Conservation (phyloP, 345 rosid genomes). For the Syzygium jambos region DNA sequence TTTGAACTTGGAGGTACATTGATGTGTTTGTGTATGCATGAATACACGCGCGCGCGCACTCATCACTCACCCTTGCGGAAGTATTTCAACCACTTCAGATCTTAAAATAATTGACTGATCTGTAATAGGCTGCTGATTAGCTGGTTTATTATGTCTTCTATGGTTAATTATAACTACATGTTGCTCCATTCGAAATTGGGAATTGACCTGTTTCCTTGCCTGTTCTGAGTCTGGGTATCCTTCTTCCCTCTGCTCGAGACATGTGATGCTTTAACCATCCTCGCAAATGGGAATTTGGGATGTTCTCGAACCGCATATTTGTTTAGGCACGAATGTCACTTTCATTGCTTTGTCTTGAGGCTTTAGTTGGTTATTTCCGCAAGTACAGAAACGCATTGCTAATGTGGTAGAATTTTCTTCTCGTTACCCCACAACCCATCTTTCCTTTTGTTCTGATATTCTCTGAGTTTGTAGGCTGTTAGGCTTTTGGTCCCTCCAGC, state of each 20-base stretch:
- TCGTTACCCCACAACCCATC: neutral
- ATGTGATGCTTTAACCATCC: neutral
- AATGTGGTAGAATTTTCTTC: neutral
- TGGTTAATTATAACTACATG: neutral
- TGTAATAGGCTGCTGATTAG: neutral
- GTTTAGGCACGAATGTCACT: neutral
- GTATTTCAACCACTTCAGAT: neutral
- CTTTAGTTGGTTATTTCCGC: neutral
- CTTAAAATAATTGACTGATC: neutral
- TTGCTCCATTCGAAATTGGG: neutral
- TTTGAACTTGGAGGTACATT: neutral
- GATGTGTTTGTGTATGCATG: neutral
- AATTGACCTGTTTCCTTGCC: neutral
- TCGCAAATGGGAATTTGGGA: neutral
- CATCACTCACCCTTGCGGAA: neutral
- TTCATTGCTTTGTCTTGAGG: neutral
- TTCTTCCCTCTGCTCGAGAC: neutral
- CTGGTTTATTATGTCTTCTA: neutral
- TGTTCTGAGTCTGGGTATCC: neutral
- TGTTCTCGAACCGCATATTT: neutral
- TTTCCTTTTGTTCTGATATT: neutral
- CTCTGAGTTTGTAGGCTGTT: conserved; percentile 38
- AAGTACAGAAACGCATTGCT: neutral
- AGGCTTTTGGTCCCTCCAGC: conserved; percentile 76
- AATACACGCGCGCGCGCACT: neutral